Conservation (phyloP, 2,329 filamentous ascomycete genomes). For the Sporothrix sp. region DNA sequence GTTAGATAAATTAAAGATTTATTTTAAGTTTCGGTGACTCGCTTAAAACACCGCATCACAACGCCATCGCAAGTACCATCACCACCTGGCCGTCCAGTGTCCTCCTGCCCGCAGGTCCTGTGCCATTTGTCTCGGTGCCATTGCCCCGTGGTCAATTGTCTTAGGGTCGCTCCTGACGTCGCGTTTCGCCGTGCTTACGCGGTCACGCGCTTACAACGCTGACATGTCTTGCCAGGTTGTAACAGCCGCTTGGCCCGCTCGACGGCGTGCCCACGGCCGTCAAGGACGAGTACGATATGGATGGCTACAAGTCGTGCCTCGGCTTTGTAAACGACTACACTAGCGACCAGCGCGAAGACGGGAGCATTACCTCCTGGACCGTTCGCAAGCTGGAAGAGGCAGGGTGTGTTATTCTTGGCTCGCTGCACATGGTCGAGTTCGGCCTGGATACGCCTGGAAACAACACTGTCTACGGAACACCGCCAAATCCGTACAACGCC, state of each 20-base stretch:
- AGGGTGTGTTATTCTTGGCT: constrained; percentile 62
- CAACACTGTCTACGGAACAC: constrained; percentile 63
- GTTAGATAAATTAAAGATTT: no score
- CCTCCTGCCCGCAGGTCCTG: no score
- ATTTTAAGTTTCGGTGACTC: no score
- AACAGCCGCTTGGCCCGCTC: constrained; percentile 50
- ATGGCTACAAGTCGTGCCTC: constrained; percentile 60
- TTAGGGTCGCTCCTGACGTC: no score
- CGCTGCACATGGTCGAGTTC: constrained; percentile 67
- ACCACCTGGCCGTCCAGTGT: no score
- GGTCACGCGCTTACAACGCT: no score
- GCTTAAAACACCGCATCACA: no score
- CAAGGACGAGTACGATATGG: constrained; percentile 68
- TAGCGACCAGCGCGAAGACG: constrained; percentile 29
- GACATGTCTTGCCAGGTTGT: neutral
- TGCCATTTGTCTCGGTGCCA: no score
- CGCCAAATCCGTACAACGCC: constrained; percentile 63
- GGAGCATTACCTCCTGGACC: constrained; percentile 53
- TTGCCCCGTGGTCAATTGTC: no score
- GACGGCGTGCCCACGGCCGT: constrained; percentile 66
- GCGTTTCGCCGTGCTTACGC: no score
- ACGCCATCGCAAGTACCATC: no score
- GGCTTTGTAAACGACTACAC: constrained; percentile 54
- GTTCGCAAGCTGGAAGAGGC: constrained; percentile 60
- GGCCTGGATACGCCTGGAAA: constrained; percentile 68